These are phyloP conservation scores for Hanseniaspora sp. DNA, from an alignment of 1,139 yeast species.

Conservation along the genomic window DNA sequence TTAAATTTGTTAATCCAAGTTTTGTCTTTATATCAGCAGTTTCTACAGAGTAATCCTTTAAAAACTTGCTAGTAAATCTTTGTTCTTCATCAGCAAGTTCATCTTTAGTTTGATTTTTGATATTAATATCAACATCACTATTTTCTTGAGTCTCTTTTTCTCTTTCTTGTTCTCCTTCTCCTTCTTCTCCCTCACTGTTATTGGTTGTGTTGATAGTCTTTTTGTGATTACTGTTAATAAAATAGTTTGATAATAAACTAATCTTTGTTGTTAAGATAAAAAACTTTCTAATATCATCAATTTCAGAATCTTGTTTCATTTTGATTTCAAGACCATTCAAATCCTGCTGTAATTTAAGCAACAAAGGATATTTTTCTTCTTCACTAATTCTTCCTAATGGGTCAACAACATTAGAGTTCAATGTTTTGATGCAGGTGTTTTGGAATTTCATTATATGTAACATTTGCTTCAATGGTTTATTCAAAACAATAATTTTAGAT, in stretches of 20 bases:
- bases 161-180: neutral
- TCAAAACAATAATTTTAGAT: conserved; percentile 38
- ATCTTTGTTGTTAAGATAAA: conserved; percentile 63
- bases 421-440: conserved; percentile 68
- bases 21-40: conserved; percentile 40
- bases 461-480: conserved; percentile 57
- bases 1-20: conserved; percentile 64
- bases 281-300: conserved; percentile 59
- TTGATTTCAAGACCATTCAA: conserved; percentile 63
- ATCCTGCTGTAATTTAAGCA: conserved; percentile 59
- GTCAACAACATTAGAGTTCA: conserved; percentile 62
- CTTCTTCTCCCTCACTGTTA: neutral
- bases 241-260: conserved; percentile 69
- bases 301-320: conserved; percentile 30
- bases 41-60: conserved; percentile 2
- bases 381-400: conserved; percentile 52
- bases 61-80: conserved; percentile 20
- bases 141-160: neutral
- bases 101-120: conserved; percentile 19
- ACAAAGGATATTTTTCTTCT: conserved; percentile 61
- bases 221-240: conserved; percentile 41
- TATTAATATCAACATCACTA: conserved; percentile 13
- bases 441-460: conserved; percentile 75
- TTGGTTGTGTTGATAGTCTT: neutral
- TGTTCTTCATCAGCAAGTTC: conserved; percentile 8